Conservation (phyloP, 208 protist species). For the Trypanosoma platydactyli region DNA sequence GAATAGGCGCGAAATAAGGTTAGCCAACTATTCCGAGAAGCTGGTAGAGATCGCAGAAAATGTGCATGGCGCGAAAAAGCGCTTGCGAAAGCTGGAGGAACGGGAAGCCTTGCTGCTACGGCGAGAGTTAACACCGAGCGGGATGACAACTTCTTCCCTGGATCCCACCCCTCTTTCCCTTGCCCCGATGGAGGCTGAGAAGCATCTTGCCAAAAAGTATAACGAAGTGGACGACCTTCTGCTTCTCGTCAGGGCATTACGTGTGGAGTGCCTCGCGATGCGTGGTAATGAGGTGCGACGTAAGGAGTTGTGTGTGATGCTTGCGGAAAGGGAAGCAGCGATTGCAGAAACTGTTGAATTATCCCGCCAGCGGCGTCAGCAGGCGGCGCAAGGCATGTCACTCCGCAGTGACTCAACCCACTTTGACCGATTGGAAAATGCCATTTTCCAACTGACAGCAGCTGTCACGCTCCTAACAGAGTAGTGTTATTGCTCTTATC, state of each 20-base stretch:
- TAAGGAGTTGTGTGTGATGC: constrained; percentile 1
- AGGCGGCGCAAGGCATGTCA: background rate
- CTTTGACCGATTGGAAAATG: constrained; percentile 13
- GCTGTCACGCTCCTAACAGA: constrained; percentile 5
- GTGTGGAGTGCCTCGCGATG: background rate
- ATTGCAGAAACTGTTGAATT: constrained; percentile 25
- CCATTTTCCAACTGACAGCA: constrained; percentile 23
- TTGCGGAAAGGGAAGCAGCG: constrained; percentile 24
- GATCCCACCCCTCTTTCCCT: background rate
- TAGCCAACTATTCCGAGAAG: constrained; percentile 41
- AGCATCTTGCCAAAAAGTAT: constrained; percentile 26
- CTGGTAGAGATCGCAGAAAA: constrained; percentile 59
- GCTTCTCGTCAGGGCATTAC: constrained; percentile 18
- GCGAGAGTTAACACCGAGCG: background rate
- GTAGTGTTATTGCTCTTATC: background rate
- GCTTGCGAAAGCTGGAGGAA: constrained; percentile 26
- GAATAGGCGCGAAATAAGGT: constrained; percentile 41
- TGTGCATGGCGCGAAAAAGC: constrained; percentile 36
- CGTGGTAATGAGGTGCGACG: background rate
- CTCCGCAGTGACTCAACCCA: background rate
- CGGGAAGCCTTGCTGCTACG: background rate
- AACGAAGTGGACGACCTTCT: constrained; percentile 30
- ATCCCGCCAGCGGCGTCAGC: constrained; percentile 13
- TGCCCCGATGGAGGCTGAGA: constrained; percentile 15
- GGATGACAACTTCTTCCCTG: background rate